These are phyloP conservation scores for Wickerhamiella spandovensis DNA, from an alignment of 805 yeast species.

Conservation along the genomic window DNA sequence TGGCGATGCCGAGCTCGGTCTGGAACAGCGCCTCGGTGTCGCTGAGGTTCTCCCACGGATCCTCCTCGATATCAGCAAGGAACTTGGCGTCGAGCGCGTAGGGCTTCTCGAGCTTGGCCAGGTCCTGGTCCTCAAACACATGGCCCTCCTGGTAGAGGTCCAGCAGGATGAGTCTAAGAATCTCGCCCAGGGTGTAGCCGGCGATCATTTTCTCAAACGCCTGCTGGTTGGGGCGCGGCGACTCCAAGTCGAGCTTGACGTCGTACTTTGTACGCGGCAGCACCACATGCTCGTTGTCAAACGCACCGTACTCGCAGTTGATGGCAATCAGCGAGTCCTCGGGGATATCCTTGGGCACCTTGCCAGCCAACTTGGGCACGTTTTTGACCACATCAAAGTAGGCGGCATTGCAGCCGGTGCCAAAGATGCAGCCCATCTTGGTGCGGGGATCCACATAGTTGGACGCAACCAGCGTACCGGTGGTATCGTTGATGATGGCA, in stretches of 20 bases:
- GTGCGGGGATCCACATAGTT: conserved; percentile 80
- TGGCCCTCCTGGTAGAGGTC: conserved; percentile 55
- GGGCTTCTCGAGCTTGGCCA: conserved; percentile 43
- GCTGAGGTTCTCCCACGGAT: conserved; percentile 69
- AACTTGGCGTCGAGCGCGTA: conserved; percentile 80
- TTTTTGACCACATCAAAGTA: conserved; percentile 65
- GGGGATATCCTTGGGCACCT: conserved; percentile 48
- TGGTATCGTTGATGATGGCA: conserved; percentile 91
- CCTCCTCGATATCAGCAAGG: conserved; percentile 79
- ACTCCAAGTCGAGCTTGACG: conserved; percentile 59
- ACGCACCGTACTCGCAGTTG: conserved; percentile 97
- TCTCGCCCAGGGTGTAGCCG: conserved; percentile 91
- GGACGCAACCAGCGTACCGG: conserved; percentile 94
- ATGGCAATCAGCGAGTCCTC: conserved; percentile 74
- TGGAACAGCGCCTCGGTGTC: conserved; percentile 60
- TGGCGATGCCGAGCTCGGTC: conserved; percentile 42
- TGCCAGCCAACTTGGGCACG: conserved; percentile 73
- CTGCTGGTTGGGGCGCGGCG: conserved; percentile 96
- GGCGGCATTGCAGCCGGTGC: conserved; percentile 97
- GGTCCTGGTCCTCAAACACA: conserved; percentile 59
- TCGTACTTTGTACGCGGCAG: conserved; percentile 90
- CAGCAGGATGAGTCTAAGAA: conserved; percentile 63
- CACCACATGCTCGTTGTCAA: conserved; percentile 74
- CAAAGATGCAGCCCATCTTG: conserved; percentile 90
- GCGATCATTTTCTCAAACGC: conserved; percentile 94